Conservation (phyloP, 768 basidiomycete genomes). For the Suillus alpinus region DNA sequence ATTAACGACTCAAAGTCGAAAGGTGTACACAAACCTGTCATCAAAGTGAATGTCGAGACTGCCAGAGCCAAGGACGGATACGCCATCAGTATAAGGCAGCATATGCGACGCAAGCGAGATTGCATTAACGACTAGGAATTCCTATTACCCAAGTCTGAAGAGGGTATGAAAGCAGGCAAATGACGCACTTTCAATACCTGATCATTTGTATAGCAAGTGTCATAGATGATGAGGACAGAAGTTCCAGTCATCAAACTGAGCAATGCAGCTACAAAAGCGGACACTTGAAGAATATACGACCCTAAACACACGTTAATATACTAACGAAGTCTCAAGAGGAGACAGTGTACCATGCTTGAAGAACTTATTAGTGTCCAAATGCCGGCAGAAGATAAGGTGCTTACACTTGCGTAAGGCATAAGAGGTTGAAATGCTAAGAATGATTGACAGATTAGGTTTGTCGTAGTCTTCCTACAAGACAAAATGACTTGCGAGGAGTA, state of each 20-base stretch:
- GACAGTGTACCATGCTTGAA: not conserved
- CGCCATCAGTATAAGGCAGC: not conserved
- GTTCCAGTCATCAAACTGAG: not conserved
- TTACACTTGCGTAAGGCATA: not conserved
- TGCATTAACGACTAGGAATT: not conserved
- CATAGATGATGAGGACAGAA: constrained; percentile 1
- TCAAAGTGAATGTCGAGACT: not conserved
- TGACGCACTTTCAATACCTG: not conserved
- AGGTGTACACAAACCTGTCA: not conserved
- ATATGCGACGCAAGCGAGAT: not conserved
- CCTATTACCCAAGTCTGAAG: not conserved
- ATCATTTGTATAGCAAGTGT: not conserved
- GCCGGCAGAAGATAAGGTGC: not conserved
- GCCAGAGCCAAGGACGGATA: not conserved
- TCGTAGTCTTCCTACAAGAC: not conserved
- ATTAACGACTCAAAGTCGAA: not conserved
- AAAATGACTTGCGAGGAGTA: not conserved
- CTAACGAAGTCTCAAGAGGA: not conserved
- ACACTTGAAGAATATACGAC: not conserved
- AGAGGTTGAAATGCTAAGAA: not conserved
- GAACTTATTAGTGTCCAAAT: not conserved
- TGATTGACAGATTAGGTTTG: not conserved
- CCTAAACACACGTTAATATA: not conserved
- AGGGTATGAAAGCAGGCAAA: not conserved
- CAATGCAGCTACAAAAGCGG: not conserved